Evolutionary conservation across 345 rosid species (phyloP).

Genomic region (Jatropha curcas): DNA sequence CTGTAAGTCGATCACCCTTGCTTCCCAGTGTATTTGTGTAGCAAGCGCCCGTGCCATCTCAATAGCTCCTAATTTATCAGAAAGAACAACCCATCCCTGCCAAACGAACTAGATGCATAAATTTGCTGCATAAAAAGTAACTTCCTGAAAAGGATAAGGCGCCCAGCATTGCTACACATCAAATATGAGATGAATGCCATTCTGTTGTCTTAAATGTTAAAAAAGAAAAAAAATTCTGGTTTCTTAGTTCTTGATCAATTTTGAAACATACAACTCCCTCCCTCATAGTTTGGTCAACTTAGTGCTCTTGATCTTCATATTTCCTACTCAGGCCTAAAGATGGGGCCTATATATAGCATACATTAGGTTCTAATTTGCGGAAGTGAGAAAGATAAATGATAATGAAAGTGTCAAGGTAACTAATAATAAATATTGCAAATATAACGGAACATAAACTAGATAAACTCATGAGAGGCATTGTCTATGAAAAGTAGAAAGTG

Average conservation of each 20-base stretch:
- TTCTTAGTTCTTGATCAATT: not conserved
- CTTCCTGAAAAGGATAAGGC: not conserved
- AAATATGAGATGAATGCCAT: not conserved
- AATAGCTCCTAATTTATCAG: constrained; percentile 69
- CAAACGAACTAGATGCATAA: constrained; percentile 9
- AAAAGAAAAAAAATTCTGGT: not conserved
- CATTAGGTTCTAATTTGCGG: not conserved
- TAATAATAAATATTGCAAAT: not conserved
- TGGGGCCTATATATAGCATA: not conserved
- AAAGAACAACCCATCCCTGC: constrained; percentile 92
- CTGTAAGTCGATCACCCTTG: constrained; percentile 90
- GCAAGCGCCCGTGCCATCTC: constrained; percentile 81
- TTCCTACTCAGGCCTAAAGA: not conserved
- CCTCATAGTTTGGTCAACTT: not conserved
- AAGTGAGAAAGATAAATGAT: not conserved
- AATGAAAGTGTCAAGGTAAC: not conserved
- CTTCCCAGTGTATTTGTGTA: constrained; percentile 92
- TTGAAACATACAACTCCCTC: not conserved
- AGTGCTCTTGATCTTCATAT: not conserved
- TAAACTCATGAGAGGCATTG: not conserved
- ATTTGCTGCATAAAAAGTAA: not conserved
- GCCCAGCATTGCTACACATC: not conserved
- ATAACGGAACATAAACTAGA: not conserved
- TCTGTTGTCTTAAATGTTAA: not conserved
- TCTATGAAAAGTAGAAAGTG: not conserved